Evolutionary conservation across 2,329 filamentous ascomycete species (phyloP), one percentile per base, ranked within the genome.

Genomic region (Dactylella cylindrospora): DNA sequence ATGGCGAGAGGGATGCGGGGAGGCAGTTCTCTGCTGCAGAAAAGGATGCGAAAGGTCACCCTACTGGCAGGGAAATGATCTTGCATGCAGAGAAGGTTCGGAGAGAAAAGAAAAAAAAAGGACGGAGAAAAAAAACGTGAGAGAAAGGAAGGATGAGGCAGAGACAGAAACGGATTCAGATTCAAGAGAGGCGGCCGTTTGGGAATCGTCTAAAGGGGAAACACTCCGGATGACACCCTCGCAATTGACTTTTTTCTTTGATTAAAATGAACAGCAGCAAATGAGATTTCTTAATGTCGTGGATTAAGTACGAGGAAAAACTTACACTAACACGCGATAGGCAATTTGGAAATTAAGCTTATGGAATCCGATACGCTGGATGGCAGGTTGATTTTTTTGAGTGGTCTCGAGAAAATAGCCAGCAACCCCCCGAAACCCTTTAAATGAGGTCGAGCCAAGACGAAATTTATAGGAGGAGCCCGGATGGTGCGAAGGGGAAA

Each of bases 301-400:
- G 40, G 46, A 35, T 41, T 55, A 50, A 43, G 49, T 36, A 50
- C 36, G 43, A 43, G 49, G 44, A 38, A 50, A 57, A 57, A 43
- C 40, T 12, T 26, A 41, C 54, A 52, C 54, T 51, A 60, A 60
- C 54, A 60, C 54, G 54, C 54, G 54, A 60, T 60, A 60, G 46
- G 54, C 35, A 51, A 60, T 60, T 25, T 61, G 46, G 46, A 61
- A 61, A 53, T 52, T 52, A 60, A 52, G 46, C 54, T 60, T 36
- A 36, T 40, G 40, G 47, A 36, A 40, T 61, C 55, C 55, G 35
- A 53, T 53, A 61, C 47, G 47, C 50, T 31, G 44, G 55, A 49
- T 23, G 35, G 28, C 35, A 57, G n/a, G n/a, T n/a, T n/a, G n/a
- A n/a, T n/a, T n/a, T n/a, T n/a, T n/a, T n/a, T n/a, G n/a, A n/a